Evolutionary conservation across 305 asterid genomes (phyloP).

Genomic region (Fraxinus paxiana): DNA sequence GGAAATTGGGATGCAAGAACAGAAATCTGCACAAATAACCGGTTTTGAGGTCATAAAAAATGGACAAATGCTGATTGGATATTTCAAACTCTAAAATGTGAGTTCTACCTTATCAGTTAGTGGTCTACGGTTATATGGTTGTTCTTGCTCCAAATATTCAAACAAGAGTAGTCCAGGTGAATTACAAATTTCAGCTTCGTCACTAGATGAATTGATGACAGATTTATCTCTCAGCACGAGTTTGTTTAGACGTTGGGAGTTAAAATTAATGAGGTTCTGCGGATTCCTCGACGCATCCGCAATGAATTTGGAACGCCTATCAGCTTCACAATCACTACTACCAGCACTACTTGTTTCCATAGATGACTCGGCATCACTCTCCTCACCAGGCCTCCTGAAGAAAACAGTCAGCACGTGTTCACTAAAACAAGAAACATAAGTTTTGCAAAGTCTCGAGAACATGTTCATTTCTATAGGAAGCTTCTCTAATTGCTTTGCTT

Average conservation of each 20-base stretch:
- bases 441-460: background rate
- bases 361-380: slow-evolving; percentile 34
- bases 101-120: slow-evolving; percentile 52
- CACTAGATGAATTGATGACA: slow-evolving; percentile 29
- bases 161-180: slow-evolving; percentile 43
- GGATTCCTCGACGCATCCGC: background rate
- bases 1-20: slow-evolving; percentile 54
- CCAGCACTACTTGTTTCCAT: slow-evolving; percentile 39
- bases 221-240: slow-evolving; percentile 33
- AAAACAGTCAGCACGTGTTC: background rate
- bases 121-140: slow-evolving; percentile 62
- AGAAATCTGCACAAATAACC: slow-evolving; percentile 43
- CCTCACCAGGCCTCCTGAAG: slow-evolving; percentile 37
- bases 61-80: background rate
- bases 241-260: slow-evolving; percentile 30
- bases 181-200: slow-evolving; percentile 33
- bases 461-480: background rate
- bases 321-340: slow-evolving; percentile 39
- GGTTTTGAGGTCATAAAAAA: slow-evolving; percentile 10
- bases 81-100: slow-evolving; percentile 10
- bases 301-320: slow-evolving; percentile 31
- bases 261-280: slow-evolving; percentile 15
- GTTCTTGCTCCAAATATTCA: slow-evolving; percentile 63
- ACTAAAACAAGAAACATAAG: background rate
- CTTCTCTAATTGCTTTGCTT: background rate